Evolutionary conservation across 2,329 filamentous ascomycete species (phyloP), one percentile per base, ranked within the genome.

Genomic region (Pleoardoris graminearum): DNA sequence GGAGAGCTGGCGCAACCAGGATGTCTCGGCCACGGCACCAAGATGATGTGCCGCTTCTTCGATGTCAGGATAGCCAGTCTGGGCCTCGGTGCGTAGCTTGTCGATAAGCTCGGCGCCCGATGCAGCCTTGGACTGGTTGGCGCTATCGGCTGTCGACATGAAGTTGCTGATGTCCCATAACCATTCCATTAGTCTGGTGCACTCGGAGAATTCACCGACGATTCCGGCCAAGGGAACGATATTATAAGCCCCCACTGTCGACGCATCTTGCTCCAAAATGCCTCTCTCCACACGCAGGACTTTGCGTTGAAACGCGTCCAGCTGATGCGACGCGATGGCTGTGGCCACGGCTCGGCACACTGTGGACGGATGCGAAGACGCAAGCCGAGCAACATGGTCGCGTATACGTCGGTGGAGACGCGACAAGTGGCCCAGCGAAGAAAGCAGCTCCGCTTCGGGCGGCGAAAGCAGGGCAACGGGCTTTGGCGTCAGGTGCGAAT

Each of bases 181-280:
- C 91, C 93, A 97, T 64, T 92, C 87, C 79, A 97, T 83, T 30
- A 86, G 81, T 62, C 90, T 83, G 41, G 83, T 88, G 93, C 93
- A 97, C 37, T 84, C 87, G n/a, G 88, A 85, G 66, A 97, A 97
- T 66, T 94, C 88, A 4, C 82, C 83, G 23, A 96, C 85, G 17
- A 97, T 82, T 1, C 87, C 87, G 44, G 94, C 95, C 62, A 99
- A 76, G 2, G 94, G 93, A 19, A 97, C 93, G 57, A 96, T 95
- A 56, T 93, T 88, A 71, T 97, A 96, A 1, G 90, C 93, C 36
- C 93, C 93, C 1, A 97, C 93, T 53, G 90, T 84, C 6, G 79
- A 83, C 2, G 91, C 82, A 76, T 97, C 91, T 64, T 85, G 84
- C 39, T 80, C 82, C 45, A 97, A 76, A 22, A 99, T 89, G 11